Evolutionary conservation across 805 yeast genomes (phyloP), one percentile per base, ranked within the genome.

Genomic region (Trichomonascus vanleenenianus): DNA sequence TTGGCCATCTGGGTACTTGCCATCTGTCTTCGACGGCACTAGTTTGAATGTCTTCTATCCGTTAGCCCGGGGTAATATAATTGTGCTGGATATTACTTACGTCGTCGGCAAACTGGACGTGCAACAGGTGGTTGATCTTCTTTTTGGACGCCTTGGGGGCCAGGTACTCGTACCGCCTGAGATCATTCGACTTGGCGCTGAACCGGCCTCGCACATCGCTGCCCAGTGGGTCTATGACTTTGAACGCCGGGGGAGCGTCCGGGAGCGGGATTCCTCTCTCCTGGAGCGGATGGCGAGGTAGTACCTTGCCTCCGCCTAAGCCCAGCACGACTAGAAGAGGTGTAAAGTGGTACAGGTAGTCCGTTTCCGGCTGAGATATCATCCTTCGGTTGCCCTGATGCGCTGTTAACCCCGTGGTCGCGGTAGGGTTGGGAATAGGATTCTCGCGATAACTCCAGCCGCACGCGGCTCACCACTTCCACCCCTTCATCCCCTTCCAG

Each of bases 241-340:
- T 7, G 40, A 7, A 3, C 30, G 36, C 10, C 43, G 46, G 19
- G 35, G 43, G 19, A 14, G 16, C 15, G 19, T 25, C 34, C 18
- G 43, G 42, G 19, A 47, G 32, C 15, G 25, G 39, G n/a, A 45
- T 52, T 20, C 51, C 52, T 27, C 39, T 34, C 25, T 14, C 22
- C 9, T 33, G 15, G n/a, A 50, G 43, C 7, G 53, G 51, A 37
- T 51, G 50, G 16, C 27, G 10, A 15, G 22, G 34, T 16, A 31
- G 43, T 15, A 18, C 25, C 33, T 14, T 14, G 19, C 18, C n/a
- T 2, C 39, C 30, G 25, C 39, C 46, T 47, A 46, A 42, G 2
- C 56, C 56, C 14, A 46, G 35, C 10, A 53, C 40, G 20, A 49
- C 45, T 35, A 53, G 25, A 22, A 49, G 44, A 16, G 54, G 56